Base-by-base conservation (phyloP, 805 yeast species). In the Middelhovenomyces tepae region DNA sequence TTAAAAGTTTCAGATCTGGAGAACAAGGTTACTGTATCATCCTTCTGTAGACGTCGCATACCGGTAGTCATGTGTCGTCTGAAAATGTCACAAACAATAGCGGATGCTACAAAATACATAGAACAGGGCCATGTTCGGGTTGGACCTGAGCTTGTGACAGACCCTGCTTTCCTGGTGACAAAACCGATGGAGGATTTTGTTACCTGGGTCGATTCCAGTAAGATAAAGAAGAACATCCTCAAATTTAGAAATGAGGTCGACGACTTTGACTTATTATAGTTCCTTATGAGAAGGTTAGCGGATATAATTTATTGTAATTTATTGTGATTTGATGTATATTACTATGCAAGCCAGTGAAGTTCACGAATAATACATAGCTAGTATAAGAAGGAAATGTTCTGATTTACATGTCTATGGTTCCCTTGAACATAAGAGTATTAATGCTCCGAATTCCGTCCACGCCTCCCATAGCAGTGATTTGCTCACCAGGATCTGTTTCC, bases 121-220 rank as follows among this genome's bases (percentile, higher is more conserved):
- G 96, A 91, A 53, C 97, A 91, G 56, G 99, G 99, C 2, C 97
- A 91, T 51, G 94, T 91, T 2, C 71, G 98, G 46, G 94, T 91
- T 5, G 99, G 99, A 0, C 97, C 97, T 8, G 81, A 85, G 53
- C 79, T 93, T 17, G 78, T 93, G 27, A 87, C 95, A 1, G 98
- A 91, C 56, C 93, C 97, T 3, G 95, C 97, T 0, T 89, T 78
- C 54, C 65, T 93, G 48, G 91, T 91, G 4, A 89, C 96, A 2
- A 71, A 95, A 53, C 84, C 75, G 48, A 69, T 91, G 81, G 99
- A 91, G 55, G 99, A 91, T 57, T 91, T 85, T 57, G 68, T 91
- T 47, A 91, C 98, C 3, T 91, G 99, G 99, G 91, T 83, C n/a
- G 96, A 91, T 51, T 71, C 78, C 26, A 79, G 94, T 46, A 93